Evolutionary conservation across 192 early-diverging fungal genomes (phyloP).

Genomic region (Neocallimastix lanati): DNA sequence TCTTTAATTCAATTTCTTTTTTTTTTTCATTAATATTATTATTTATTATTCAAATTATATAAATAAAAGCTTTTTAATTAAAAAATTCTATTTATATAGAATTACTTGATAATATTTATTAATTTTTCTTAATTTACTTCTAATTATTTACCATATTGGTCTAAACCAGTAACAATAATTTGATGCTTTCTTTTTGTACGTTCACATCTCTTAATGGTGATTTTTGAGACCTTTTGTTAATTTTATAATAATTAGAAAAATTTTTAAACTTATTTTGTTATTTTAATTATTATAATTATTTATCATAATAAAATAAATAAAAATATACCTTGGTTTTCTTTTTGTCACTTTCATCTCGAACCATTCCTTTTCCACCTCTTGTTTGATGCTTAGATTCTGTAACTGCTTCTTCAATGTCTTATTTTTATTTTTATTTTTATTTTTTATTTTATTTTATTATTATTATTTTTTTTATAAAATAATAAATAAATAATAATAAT

Average conservation of each 20-base stretch:
- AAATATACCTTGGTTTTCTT: not conserved
- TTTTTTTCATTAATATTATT: not conserved
- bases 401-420: not conserved
- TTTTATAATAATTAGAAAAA: too few species aligned
- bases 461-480: too few species aligned
- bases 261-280: not conserved
- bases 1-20: constrained; percentile 82
- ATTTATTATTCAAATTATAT: too few species aligned
- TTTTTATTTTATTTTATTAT: too few species aligned
- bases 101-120: too few species aligned
- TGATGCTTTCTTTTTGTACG: constrained; percentile 87
- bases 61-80: too few species aligned
- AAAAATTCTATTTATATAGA: too few species aligned
- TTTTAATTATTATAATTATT: not conserved
- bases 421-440: not conserved
- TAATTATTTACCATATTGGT: constrained; percentile 81
- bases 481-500: too few species aligned
- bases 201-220: constrained; percentile 72
- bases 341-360: not conserved
- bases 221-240: constrained; percentile 23
- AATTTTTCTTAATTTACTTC: too few species aligned
- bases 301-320: not conserved
- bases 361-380: not conserved
- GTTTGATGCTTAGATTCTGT: not conserved
- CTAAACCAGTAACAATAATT: constrained; percentile 63